Conservation (phyloP, 2,329 filamentous ascomycete genomes). For the Pyricularia grisea region DNA sequence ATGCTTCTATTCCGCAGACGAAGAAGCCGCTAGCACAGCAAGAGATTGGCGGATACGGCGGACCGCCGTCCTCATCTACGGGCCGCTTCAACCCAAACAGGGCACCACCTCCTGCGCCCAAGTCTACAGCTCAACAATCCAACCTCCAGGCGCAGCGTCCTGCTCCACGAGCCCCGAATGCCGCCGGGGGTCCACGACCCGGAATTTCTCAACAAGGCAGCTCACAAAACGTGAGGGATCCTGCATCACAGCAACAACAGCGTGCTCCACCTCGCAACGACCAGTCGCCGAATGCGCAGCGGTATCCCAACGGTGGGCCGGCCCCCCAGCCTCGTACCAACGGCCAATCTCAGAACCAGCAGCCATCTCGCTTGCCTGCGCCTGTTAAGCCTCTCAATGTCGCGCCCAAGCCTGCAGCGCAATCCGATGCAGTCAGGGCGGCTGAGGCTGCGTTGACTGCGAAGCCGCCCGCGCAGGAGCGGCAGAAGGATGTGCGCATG, state of each 20-base stretch:
- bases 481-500: conserved; percentile 92
- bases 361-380: conserved; percentile 43
- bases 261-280: conserved; percentile 35
- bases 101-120: conserved; percentile 74
- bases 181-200: conserved; percentile 32
- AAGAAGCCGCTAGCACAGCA: conserved; percentile 78
- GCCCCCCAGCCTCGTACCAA: conserved; percentile 37
- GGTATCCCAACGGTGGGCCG: conserved; percentile 45
- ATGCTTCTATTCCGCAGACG: conserved; percentile 76
- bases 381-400: conserved; percentile 75
- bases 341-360: conserved; percentile 32
- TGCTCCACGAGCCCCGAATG: conserved; percentile 63
- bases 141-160: conserved; percentile 64
- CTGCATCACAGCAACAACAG: conserved; percentile 28
- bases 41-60: conserved; percentile 67
- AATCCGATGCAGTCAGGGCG: conserved; percentile 68
- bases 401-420: conserved; percentile 50
- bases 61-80: conserved; percentile 31
- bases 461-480: conserved; percentile 62
- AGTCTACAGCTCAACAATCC: conserved; percentile 30
- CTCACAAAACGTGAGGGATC: conserved; percentile 33
- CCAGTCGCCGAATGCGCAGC: conserved; percentile 42
- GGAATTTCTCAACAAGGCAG: conserved; percentile 39
- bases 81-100: conserved; percentile 79
- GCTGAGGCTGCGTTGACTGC: conserved; percentile 83